phyloP scores from a whole-genome alignment of 306 rosid genomes.

The Glycyrrhiza uralensis region DNA sequence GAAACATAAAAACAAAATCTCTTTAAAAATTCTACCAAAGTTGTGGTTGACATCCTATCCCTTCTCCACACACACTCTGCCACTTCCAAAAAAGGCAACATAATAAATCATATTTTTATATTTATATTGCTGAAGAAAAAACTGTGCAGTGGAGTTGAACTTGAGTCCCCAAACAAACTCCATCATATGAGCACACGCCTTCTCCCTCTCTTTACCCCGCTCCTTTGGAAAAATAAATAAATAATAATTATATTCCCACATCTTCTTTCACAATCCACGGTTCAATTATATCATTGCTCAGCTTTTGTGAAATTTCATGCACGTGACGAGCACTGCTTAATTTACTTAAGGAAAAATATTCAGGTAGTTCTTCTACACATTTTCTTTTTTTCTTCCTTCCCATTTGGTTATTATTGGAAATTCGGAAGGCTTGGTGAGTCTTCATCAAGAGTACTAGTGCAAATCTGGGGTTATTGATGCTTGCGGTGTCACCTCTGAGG shows the following conservation, averaged over 20 bases:
- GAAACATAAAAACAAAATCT: constrained; percentile 52
- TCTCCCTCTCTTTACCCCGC: neutral
- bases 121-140: neutral
- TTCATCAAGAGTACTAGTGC: neutral
- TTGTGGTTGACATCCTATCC: constrained; percentile 67
- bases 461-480: constrained; percentile 53
- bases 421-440: too few species aligned
- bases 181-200: constrained; percentile 8
- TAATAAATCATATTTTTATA: neutral
- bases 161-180: neutral
- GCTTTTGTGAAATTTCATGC: constrained; percentile 11
- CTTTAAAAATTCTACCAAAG: constrained; percentile 33
- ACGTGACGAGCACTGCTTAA: neutral
- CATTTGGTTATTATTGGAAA: neutral
- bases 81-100: constrained; percentile 37
- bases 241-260: neutral
- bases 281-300: neutral
- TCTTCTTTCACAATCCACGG: neutral
- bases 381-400: neutral
- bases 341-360: neutral
- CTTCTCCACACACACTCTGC: constrained; percentile 1
- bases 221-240: constrained; percentile 2
- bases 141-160: neutral
- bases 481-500: constrained; percentile 64
- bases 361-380: neutral